phyloP scores from a whole-genome alignment of 306 rosid species.

The Lathyrus aphaca region DNA sequence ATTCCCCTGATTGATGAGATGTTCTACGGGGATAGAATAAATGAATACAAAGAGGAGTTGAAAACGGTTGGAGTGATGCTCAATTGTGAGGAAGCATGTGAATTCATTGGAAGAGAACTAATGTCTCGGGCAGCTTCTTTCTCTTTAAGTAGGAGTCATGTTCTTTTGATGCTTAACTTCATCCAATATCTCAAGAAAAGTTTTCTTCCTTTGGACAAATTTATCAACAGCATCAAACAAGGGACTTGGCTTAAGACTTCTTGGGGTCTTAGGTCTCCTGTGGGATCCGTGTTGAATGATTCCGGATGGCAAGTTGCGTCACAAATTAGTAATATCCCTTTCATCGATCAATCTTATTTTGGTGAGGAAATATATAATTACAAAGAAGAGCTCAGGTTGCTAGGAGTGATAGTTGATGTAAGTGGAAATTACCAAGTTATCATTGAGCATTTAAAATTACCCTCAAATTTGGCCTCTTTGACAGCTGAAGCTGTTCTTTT shows the following conservation, averaged over 20 bases:
- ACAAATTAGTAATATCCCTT: constrained; percentile 66
- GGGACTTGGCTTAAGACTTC: constrained; percentile 64
- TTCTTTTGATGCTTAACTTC: constrained; percentile 57
- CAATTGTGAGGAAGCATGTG: constrained; percentile 64
- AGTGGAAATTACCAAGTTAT: constrained; percentile 44
- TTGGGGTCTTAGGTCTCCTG: constrained; percentile 61
- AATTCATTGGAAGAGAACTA: constrained; percentile 61
- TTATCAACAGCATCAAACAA: constrained; percentile 49
- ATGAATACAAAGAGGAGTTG: constrained; percentile 58
- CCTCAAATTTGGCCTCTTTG: constrained; percentile 42
- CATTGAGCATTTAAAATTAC: constrained; percentile 52
- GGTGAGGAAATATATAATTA: constrained; percentile 55
- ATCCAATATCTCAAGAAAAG: constrained; percentile 51
- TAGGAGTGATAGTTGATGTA: constrained; percentile 61
- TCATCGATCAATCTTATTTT: constrained; percentile 51
- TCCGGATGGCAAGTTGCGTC: constrained; percentile 59
- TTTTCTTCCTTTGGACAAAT: constrained; percentile 34
- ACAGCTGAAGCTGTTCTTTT: constrained; percentile 56
- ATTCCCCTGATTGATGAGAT: constrained; percentile 64
- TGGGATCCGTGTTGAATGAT: constrained; percentile 58
- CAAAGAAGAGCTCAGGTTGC: constrained; percentile 57
- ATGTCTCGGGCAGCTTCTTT: constrained; percentile 57
- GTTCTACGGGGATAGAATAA: constrained; percentile 56
- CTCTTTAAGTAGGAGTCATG: constrained; percentile 45
- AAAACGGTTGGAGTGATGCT: constrained; percentile 71